Percentiles rank a stretch among this genome's conserved stretches.
phyloP scores from a whole-genome alignment of 768 basidiomycete species.

The Collybiopsis luxurians region DNA sequence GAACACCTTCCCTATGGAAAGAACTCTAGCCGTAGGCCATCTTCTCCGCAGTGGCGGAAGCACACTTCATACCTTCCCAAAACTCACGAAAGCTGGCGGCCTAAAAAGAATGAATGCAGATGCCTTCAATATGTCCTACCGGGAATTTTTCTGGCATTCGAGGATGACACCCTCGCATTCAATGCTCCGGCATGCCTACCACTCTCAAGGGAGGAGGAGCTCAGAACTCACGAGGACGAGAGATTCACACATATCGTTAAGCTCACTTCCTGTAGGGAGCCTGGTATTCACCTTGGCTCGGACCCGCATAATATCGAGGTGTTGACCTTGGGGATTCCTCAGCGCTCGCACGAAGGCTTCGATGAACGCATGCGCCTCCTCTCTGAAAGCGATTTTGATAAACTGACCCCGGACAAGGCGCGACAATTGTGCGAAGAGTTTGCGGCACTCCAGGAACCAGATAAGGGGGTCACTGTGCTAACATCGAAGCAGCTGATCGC shows the following conservation, averaged over 20 bases:
- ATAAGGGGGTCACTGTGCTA: slow-evolving; percentile 12
- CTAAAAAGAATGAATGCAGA: slow-evolving; percentile 15
- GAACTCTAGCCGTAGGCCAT: not conserved
- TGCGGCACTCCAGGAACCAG: slow-evolving; percentile 8
- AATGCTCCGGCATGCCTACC: not conserved
- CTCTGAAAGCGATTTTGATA: not conserved
- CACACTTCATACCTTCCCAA: not conserved
- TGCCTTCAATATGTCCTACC: slow-evolving; percentile 18
- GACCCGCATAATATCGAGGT: slow-evolving; percentile 1
- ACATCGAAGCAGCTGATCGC: slow-evolving; percentile 16
- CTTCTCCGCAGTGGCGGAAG: not conserved
- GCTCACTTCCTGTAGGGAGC: slow-evolving; percentile 6
- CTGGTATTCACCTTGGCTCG: slow-evolving; percentile 8
- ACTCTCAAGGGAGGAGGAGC: slow-evolving; percentile 2
- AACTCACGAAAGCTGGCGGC: not conserved
- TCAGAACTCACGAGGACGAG: slow-evolving; percentile 8
- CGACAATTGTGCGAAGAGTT: slow-evolving; percentile 13
- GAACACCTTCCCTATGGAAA: not conserved
- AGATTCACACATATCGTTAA: slow-evolving; percentile 16
- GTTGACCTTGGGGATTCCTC: not conserved
- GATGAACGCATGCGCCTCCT: not conserved
- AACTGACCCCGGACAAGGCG: not conserved
- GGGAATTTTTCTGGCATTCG: slow-evolving; percentile 20
- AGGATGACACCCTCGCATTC: slow-evolving; percentile 16
- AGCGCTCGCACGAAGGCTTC: not conserved